Conservation (phyloP, 108 stramenopile genomes). For the Cyclotella distinguenda region DNA sequence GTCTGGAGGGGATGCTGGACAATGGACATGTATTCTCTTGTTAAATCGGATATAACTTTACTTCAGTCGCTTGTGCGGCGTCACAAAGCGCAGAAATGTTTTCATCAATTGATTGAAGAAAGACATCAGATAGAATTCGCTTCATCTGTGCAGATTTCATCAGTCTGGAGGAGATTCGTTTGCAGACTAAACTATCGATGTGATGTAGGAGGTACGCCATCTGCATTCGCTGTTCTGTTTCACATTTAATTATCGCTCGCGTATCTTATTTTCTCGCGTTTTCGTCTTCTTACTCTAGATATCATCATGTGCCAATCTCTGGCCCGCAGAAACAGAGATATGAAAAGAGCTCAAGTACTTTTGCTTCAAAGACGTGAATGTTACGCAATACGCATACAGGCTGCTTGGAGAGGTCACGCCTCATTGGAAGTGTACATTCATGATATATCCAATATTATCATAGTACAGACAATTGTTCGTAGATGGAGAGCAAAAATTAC, state of each 20-base stretch:
- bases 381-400: conserved; percentile 59
- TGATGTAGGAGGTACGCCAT: neutral
- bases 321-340: neutral
- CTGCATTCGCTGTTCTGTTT: neutral
- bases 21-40: neutral
- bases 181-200: neutral
- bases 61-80: conserved; percentile 1
- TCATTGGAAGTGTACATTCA: conserved; percentile 61
- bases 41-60: neutral
- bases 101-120: neutral
- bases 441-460: conserved; percentile 61
- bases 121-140: neutral
- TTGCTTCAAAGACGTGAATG: neutral
- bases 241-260: neutral
- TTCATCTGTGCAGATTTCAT: neutral
- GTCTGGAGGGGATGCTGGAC: neutral
- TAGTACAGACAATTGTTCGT: conserved; percentile 55
- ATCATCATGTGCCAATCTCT: conserved; percentile 11
- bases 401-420: conserved; percentile 65
- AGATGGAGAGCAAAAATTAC: conserved; percentile 22
- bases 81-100: neutral
- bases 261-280: neutral
- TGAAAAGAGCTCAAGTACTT: neutral
- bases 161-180: neutral
- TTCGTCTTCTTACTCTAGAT: neutral